phyloP scores from a whole-genome alignment of 2,329 filamentous ascomycete species.

The Venturia asperata region DNA sequence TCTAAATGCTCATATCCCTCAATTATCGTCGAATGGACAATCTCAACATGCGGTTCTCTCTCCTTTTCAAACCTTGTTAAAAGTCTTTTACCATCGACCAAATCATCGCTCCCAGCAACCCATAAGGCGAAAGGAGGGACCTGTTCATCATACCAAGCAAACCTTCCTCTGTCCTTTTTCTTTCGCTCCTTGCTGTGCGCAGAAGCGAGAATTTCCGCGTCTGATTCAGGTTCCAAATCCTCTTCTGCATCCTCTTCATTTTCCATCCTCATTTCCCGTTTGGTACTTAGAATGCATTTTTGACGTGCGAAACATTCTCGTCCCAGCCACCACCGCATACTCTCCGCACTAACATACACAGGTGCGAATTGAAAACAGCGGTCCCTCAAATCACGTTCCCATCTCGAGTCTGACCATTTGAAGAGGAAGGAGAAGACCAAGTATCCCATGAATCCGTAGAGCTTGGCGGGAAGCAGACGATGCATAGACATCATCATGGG shows the following conservation, averaged over 20 bases:
- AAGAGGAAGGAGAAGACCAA: constrained; percentile 86
- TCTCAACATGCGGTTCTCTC: constrained; percentile 69
- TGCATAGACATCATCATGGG: constrained; percentile 90
- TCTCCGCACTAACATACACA: constrained; percentile 81
- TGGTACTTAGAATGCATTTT: constrained; percentile 78
- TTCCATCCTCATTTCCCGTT: constrained; percentile 59
- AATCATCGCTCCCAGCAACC: constrained; percentile 73
- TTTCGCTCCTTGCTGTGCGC: not conserved
- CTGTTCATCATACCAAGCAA: constrained; percentile 73
- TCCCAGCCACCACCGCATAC: constrained; percentile 94
- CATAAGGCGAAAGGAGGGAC: constrained; percentile 82
- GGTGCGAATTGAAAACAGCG: constrained; percentile 90
- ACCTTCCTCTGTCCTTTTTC: constrained; percentile 35
- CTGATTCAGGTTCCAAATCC: constrained; percentile 26
- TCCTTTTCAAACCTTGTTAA: constrained; percentile 67
- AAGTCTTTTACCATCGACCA: constrained; percentile 74
- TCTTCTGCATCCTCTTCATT: constrained; percentile 42
- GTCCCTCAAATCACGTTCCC: constrained; percentile 71
- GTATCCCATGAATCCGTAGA: constrained; percentile 81
- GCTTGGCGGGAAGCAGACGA: constrained; percentile 50
- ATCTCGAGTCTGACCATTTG: constrained; percentile 74
- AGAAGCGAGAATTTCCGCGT: not conserved
- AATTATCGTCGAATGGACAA: constrained; percentile 78
- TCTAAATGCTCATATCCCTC: constrained; percentile 89
- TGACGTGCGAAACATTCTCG: constrained; percentile 77